Evolutionary conservation across 768 basidiomycete genomes (phyloP).

Genomic region (Pulveroboletus sp.): DNA sequence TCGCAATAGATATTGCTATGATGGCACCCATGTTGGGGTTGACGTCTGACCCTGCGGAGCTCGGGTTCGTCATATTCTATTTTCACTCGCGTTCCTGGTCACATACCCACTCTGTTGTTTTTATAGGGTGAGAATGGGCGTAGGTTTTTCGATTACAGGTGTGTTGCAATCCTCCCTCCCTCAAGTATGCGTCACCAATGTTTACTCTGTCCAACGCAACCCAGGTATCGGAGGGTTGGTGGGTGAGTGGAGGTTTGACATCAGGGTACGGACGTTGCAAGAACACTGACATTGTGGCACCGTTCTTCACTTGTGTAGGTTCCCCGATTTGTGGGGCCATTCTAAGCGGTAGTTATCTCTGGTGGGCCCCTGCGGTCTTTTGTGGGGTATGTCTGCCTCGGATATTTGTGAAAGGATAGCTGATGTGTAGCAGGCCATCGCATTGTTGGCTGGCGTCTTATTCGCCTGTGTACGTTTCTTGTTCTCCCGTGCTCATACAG

Average conservation of each 20-base stretch:
- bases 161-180: slow-evolving; percentile 1
- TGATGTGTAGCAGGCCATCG: slow-evolving; percentile 3
- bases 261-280: too few relatives aligned
- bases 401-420: background rate
- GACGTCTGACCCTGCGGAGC: slow-evolving; percentile 47
- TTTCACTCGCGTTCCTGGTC: background rate
- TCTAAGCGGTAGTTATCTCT: slow-evolving; percentile 45
- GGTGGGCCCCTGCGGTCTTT: slow-evolving; percentile 59
- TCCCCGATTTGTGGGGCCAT: slow-evolving; percentile 58
- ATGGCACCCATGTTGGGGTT: slow-evolving; percentile 46
- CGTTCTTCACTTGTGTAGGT: slow-evolving; percentile 34
- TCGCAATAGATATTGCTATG: slow-evolving; percentile 32
- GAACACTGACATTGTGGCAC: background rate
- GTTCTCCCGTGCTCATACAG: background rate
- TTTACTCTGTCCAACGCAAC: background rate
- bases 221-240: slow-evolving; percentile 26
- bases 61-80: slow-evolving; percentile 38
- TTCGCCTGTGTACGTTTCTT: slow-evolving; percentile 15
- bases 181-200: too few relatives aligned
- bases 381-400: slow-evolving; percentile 34
- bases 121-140: slow-evolving; percentile 39
- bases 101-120: background rate
- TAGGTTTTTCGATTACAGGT: slow-evolving; percentile 46
- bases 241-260: slow-evolving; percentile 9
- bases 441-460: slow-evolving; percentile 3